Conservation (phyloP, 805 yeast species). For the Nematodospora valgi region DNA sequence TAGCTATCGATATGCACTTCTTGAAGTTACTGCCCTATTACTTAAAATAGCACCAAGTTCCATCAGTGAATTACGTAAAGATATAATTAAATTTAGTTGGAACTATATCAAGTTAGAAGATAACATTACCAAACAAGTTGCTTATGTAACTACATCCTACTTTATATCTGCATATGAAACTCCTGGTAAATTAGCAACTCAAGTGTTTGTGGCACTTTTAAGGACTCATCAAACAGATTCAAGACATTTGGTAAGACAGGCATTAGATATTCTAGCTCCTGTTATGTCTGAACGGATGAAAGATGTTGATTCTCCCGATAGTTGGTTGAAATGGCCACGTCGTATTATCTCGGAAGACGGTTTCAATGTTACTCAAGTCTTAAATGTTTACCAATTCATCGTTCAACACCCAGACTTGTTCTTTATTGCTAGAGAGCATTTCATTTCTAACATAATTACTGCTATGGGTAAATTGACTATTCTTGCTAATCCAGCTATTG, state of each 20-base stretch:
- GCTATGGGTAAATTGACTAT: slow-evolving; percentile 90
- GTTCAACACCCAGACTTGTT: slow-evolving; percentile 83
- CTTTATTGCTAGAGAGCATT: slow-evolving; percentile 82
- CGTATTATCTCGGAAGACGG: slow-evolving; percentile 89
- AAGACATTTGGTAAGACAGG: slow-evolving; percentile 77
- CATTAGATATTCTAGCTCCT: slow-evolving; percentile 85
- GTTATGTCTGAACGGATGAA: slow-evolving; percentile 69
- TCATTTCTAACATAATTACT: slow-evolving; percentile 81
- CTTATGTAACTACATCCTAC: slow-evolving; percentile 82
- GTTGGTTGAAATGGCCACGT: slow-evolving; percentile 94
- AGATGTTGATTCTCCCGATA: slow-evolving; percentile 49
- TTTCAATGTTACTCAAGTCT: slow-evolving; percentile 78
- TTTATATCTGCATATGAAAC: slow-evolving; percentile 88
- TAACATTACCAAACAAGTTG: slow-evolving; percentile 83
- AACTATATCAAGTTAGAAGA: slow-evolving; percentile 87
- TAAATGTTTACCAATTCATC: slow-evolving; percentile 84
- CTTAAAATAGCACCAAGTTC: slow-evolving; percentile 63
- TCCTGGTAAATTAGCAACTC: slow-evolving; percentile 83
- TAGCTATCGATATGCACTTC: slow-evolving; percentile 66
- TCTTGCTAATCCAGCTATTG: slow-evolving; percentile 70
- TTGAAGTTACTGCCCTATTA: slow-evolving; percentile 77
- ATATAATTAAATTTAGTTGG: slow-evolving; percentile 93
- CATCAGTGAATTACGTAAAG: slow-evolving; percentile 65
- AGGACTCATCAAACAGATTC: slow-evolving; percentile 85
- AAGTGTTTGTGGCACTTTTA: slow-evolving; percentile 85